These are phyloP conservation scores for Penicillium dipodomyicola DNA, from an alignment of 495 filamentous ascomycete species.

Conservation along the genomic window DNA sequence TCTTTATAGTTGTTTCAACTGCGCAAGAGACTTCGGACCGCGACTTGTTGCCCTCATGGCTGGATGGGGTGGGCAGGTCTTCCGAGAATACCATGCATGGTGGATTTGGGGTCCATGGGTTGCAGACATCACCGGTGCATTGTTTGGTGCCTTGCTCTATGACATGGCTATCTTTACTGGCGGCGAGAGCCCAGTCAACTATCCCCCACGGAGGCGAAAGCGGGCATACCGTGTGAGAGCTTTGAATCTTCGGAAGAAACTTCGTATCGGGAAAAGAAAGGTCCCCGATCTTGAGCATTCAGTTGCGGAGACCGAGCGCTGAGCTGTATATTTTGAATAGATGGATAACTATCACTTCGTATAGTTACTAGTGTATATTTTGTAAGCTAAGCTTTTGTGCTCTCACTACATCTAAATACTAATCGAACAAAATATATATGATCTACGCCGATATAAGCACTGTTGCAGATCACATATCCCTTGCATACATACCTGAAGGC, in stretches of 20 bases:
- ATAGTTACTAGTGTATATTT: background rate
- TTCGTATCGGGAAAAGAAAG: background rate
- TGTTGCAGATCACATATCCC: background rate
- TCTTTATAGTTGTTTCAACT: slow-evolving; percentile 22
- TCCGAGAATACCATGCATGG: slow-evolving; percentile 17
- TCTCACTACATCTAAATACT: no score
- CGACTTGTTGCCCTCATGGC: slow-evolving; percentile 27
- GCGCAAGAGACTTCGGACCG: slow-evolving; percentile 24
- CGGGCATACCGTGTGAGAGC: slow-evolving; percentile 7
- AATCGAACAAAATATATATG: no score
- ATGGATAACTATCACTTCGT: background rate
- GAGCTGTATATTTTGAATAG: background rate
- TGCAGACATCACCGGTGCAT: slow-evolving; percentile 23
- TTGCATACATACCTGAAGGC: slow-evolving; percentile 8
- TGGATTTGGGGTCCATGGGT: slow-evolving; percentile 29
- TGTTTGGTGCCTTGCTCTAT: slow-evolving; percentile 18
- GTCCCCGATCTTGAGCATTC: background rate
- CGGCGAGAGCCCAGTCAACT: slow-evolving; percentile 26
- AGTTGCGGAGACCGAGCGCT: background rate
- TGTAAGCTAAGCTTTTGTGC: no score
- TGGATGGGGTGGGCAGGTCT: slow-evolving; percentile 21
- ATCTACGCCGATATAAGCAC: no score
- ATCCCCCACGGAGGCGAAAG: slow-evolving; percentile 19
- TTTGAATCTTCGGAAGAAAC: background rate
- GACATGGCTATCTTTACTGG: slow-evolving; percentile 28